Evolutionary conservation across 495 filamentous ascomycete species (phyloP).

Genomic region (Beverwykella pulmonaria): DNA sequence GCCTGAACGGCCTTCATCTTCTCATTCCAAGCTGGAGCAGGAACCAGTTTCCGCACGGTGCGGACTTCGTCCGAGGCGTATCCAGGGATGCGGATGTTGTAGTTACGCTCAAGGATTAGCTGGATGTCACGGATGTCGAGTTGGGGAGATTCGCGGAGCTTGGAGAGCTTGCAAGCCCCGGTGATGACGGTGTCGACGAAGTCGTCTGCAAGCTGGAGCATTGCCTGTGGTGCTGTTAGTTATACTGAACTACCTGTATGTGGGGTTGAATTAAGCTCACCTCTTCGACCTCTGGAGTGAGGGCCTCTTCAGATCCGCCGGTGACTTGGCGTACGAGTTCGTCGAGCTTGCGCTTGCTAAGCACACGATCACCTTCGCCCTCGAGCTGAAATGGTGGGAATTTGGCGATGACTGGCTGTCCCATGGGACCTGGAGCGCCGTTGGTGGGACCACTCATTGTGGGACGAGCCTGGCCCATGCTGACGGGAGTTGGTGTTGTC

Average conservation of each 20-base stretch:
- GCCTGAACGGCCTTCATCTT: constrained; percentile 97
- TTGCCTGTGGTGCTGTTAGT: constrained; percentile 56
- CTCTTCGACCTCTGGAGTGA: constrained; percentile 94
- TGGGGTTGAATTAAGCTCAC: constrained; percentile 54
- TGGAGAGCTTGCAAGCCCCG: constrained; percentile 85
- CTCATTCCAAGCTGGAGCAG: constrained; percentile 80
- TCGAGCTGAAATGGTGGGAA: constrained; percentile 81
- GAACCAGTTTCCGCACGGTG: constrained; percentile 89
- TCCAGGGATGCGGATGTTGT: constrained; percentile 96
- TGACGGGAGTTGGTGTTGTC: constrained; percentile 68
- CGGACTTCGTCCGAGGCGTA: constrained; percentile 92
- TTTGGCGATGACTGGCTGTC: constrained; percentile 81
- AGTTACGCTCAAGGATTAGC: constrained; percentile 91
- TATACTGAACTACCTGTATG: constrained; percentile 3
- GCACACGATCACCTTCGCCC: constrained; percentile 82
- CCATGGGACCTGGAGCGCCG: constrained; percentile 73
- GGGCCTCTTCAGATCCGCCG: constrained; percentile 67
- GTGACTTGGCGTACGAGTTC: constrained; percentile 93
- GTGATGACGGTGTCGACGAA: constrained; percentile 91
- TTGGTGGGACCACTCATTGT: constrained; percentile 76
- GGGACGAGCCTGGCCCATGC: constrained; percentile 71
- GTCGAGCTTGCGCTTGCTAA: constrained; percentile 95
- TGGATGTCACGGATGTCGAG: constrained; percentile 94
- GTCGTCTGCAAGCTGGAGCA: constrained; percentile 87
- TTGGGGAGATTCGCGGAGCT: constrained; percentile 81